Evolutionary conservation across 805 yeast species (phyloP).

Genomic region (Candida silvicultrix): DNA sequence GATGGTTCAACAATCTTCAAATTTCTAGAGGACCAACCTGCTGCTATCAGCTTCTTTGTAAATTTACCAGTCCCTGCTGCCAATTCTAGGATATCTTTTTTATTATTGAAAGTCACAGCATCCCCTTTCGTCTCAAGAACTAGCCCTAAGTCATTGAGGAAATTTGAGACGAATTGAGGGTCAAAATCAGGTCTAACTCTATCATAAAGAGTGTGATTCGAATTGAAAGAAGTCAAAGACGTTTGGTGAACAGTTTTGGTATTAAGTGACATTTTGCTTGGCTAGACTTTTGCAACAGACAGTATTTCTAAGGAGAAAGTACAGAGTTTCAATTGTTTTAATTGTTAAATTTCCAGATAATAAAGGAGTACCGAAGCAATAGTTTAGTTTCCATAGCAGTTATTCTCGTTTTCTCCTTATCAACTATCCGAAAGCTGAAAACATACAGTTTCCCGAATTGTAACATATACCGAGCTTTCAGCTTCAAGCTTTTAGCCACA

Average conservation of each 20-base stretch:
- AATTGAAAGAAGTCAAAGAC: constrained; percentile 43
- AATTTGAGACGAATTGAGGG: constrained; percentile 33
- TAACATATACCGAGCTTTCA: too few species aligned
- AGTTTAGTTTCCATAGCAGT: too few species aligned
- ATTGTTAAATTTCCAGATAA: too few species aligned
- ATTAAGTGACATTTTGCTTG: not conserved
- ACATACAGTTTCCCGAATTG: too few species aligned
- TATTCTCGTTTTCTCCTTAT: too few species aligned
- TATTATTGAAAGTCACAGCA: constrained; percentile 8
- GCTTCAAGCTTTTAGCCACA: too few species aligned
- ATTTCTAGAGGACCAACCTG: constrained; percentile 29
- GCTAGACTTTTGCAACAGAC: too few species aligned
- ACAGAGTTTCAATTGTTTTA: too few species aligned
- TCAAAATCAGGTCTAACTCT: constrained; percentile 44
- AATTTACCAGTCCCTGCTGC: constrained; percentile 66
- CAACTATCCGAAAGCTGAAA: too few species aligned
- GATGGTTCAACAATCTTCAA: constrained; percentile 49
- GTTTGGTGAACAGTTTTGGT: constrained; percentile 19
- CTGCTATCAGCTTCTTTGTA: constrained; percentile 35
- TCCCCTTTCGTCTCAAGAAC: constrained; percentile 3
- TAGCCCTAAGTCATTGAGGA: constrained; percentile 33
- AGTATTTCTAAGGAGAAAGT: too few species aligned
- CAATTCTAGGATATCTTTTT: constrained; percentile 36
- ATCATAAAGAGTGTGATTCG: constrained; percentile 48
- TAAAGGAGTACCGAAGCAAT: too few species aligned